Conservation (phyloP, 1,139 yeast genomes). For the Taphrina confusa region DNA sequence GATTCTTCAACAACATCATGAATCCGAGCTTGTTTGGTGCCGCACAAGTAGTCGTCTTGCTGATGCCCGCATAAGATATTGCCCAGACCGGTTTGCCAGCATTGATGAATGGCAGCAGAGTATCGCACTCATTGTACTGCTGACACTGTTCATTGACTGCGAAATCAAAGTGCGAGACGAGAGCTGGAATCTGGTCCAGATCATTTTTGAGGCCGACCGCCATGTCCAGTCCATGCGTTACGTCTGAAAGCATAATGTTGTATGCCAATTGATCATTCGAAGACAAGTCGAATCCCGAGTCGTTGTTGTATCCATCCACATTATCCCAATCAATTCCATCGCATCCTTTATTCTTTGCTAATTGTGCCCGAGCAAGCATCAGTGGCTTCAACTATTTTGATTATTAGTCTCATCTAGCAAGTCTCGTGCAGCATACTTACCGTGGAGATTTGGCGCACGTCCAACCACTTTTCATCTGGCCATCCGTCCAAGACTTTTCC, state of each 20-base stretch:
- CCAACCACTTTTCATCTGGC: constrained; percentile 40
- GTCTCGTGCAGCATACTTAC: constrained; percentile 15
- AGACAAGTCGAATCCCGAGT: constrained; percentile 39
- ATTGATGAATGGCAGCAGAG: constrained; percentile 4
- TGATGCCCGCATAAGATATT: constrained; percentile 2
- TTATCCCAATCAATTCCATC: constrained; percentile 42
- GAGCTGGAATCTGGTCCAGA: constrained; percentile 37
- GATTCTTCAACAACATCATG: not conserved
- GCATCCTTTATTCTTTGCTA: constrained; percentile 39
- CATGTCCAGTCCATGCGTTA: constrained; percentile 38
- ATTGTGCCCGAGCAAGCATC: constrained; percentile 38
- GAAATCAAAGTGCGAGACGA: constrained; percentile 40
- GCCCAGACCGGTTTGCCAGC: constrained; percentile 24
- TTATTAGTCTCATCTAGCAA: not conserved
- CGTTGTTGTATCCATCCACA: constrained; percentile 40
- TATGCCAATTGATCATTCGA: constrained; percentile 36
- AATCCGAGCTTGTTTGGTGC: constrained; percentile 7
- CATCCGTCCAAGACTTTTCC: constrained; percentile 40
- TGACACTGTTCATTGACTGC: constrained; percentile 41
- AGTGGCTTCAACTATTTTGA: constrained; percentile 10
- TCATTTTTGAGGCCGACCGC: constrained; percentile 41
- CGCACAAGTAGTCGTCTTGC: constrained; percentile 8
- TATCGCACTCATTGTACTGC: constrained; percentile 39
- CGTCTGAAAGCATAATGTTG: constrained; percentile 38
- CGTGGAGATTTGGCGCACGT: constrained; percentile 36